Evolutionary conservation across 352 stramenopile genomes (phyloP), one percentile per base, ranked within the genome.

Genomic region (Pythium aphanidermatum): DNA sequence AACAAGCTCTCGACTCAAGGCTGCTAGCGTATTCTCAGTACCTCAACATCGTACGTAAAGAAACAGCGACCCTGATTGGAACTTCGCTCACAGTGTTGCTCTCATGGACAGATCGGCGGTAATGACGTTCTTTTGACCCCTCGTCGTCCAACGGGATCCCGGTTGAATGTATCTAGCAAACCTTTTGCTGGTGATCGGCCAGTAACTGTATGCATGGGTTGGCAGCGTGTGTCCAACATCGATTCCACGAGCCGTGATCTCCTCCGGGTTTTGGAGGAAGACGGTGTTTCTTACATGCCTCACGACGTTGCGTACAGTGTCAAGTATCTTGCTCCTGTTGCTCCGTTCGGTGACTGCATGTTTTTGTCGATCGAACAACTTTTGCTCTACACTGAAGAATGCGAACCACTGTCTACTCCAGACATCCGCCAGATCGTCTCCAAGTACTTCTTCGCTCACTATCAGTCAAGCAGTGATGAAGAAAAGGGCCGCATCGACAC

Each of bases 301-400:
- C 82, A 94, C 66, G 80, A 94, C 57, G 86, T 74, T 16, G 74
- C 82, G 14, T 94, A 94, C 69, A 89, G 77, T 35, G 82, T 94
- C 60, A 92, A 94, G 62, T 94, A 94, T 46, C 55, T 94, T 23
- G 79, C 79, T 4, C 82, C 79, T 0, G 82, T 94, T 14, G 57
- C 79, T 14, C 82, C 82, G 5, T 90, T 88, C 32, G 82, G 82
- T 10, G 82, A 94, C 63, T 94, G 82, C 45, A 75, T 94, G 29
- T 94, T 92, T 40, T 52, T 94, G 14, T 91, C 78, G 10, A 91
- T 94, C 68, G 82, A 94, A 56, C 82, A 94, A 57, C 51, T 94
- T 12, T 50, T 90, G 46, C 57, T 92, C 31, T 88, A 92, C 65
- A 86, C 79, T 35, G 82, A 94, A 40, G 82, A 90, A 30, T 90